Percentiles rank a stretch among this genome's conserved stretches.
Conservation (phyloP, 441 rosid species). For the Adansonia madagascariensis region DNA sequence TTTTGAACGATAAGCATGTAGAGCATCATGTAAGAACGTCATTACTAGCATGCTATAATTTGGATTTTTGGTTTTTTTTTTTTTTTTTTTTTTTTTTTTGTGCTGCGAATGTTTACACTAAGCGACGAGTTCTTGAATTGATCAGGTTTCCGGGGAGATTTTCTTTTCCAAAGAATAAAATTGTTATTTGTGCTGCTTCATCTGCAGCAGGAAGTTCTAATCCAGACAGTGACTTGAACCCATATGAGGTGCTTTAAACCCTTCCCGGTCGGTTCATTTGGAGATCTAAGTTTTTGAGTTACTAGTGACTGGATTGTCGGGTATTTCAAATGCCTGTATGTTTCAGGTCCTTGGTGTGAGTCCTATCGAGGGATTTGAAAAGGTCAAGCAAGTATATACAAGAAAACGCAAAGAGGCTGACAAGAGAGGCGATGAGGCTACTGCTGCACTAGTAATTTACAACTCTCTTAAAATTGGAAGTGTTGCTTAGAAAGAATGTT, state of each 20-base stretch:
- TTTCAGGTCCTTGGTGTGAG: constrained; percentile 87
- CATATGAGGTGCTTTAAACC: constrained; percentile 66
- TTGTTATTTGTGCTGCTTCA: constrained; percentile 58
- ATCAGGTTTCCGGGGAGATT: constrained; percentile 49
- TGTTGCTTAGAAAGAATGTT: neutral
- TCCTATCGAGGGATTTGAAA: constrained; percentile 82
- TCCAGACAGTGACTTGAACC: constrained; percentile 67
- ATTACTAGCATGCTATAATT: neutral
- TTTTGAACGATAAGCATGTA: neutral
- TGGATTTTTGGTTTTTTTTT: constrained; percentile 5
- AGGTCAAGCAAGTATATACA: constrained; percentile 62
- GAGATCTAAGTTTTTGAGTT: neutral
- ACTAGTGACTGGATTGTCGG: constrained; percentile 12
- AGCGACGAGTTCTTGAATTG: constrained; percentile 22
- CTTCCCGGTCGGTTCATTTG: constrained; percentile 13
- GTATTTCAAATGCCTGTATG: constrained; percentile 13
- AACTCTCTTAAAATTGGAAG: neutral
- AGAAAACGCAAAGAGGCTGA: constrained; percentile 89
- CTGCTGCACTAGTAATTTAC: constrained; percentile 70
- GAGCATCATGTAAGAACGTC: neutral
- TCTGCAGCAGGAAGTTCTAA: constrained; percentile 75
- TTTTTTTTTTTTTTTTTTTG: neutral
- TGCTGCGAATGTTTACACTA: constrained; percentile 12
- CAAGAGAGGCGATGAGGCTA: constrained; percentile 72
- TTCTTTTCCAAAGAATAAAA: constrained; percentile 38